Conservation (phyloP, 2,329 filamentous ascomycete species). For the Cladosporium velox region DNA sequence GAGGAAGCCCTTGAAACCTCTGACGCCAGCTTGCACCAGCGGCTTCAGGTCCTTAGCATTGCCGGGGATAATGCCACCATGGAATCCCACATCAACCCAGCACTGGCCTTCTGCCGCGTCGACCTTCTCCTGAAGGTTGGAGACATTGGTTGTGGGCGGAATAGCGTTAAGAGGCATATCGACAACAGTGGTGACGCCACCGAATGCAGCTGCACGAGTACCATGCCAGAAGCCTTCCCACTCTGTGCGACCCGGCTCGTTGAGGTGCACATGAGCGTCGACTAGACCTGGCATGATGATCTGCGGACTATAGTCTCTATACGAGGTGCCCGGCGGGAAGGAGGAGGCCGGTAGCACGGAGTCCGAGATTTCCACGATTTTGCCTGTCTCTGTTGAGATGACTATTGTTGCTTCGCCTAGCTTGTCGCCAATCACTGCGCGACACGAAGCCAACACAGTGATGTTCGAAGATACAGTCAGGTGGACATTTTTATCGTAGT, state of each 20-base stretch:
- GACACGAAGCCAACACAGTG: slow-evolving; percentile 78
- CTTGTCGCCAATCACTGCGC: slow-evolving; percentile 75
- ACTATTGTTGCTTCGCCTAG: slow-evolving; percentile 82
- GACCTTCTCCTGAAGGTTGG: slow-evolving; percentile 80
- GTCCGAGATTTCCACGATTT: slow-evolving; percentile 75
- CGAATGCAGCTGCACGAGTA: slow-evolving; percentile 88
- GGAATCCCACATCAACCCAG: slow-evolving; percentile 99
- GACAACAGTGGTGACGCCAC: slow-evolving; percentile 92
- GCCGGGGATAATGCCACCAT: slow-evolving; percentile 90
- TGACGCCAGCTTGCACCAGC: slow-evolving; percentile 80
- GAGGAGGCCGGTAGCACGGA: slow-evolving; percentile 71
- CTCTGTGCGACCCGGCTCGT: slow-evolving; percentile 93
- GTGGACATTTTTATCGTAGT: neutral
- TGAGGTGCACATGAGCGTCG: slow-evolving; percentile 95
- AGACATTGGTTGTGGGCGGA: slow-evolving; percentile 88
- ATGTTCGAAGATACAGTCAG: slow-evolving; percentile 37
- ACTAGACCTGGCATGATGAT: slow-evolving; percentile 88
- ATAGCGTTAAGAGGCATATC: slow-evolving; percentile 99
- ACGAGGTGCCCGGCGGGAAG: slow-evolving; percentile 72
- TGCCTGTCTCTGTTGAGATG: slow-evolving; percentile 76
- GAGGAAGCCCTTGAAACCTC: slow-evolving; percentile 96
- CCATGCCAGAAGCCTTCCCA: slow-evolving; percentile 98
- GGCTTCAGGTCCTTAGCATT: slow-evolving; percentile 78
- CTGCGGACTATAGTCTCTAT: slow-evolving; percentile 81
- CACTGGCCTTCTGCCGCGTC: slow-evolving; percentile 81